Evolutionary conservation across 306 rosid species (phyloP).

Genomic region (Cicer chorassanicum): DNA sequence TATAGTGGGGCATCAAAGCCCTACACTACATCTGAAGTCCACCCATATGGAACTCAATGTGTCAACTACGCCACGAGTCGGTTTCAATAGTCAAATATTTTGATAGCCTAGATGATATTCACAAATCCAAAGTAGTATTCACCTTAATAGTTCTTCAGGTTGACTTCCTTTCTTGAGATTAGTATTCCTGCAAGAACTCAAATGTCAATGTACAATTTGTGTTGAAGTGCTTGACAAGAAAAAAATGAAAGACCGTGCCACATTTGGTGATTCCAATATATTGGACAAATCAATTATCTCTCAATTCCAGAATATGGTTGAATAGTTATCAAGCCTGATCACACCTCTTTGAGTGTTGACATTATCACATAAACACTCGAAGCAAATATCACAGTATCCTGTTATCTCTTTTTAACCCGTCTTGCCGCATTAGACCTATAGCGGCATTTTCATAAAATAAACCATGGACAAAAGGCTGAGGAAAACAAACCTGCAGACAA

Average conservation of each 20-base stretch:
- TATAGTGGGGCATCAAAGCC: slow-evolving; percentile 1
- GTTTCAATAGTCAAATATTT: slow-evolving; percentile 26
- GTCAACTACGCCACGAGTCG: not conserved
- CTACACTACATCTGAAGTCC: not conserved
- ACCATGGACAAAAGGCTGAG: slow-evolving; percentile 1
- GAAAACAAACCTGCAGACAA: slow-evolving; percentile 71
- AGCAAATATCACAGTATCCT: not conserved
- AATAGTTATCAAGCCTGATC: slow-evolving; percentile 6
- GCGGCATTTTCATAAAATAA: slow-evolving; percentile 28
- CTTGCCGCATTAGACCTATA: slow-evolving; percentile 16
- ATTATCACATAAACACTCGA: slow-evolving; percentile 3
- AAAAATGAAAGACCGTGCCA: not conserved
- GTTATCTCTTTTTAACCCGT: not conserved
- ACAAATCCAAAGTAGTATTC: slow-evolving; percentile 37
- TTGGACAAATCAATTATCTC: slow-evolving; percentile 4
- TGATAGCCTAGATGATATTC: slow-evolving; percentile 10
- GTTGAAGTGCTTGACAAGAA: slow-evolving; percentile 17
- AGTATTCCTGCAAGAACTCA: slow-evolving; percentile 62
- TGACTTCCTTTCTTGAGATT: slow-evolving; percentile 55
- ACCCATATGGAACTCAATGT: not conserved
- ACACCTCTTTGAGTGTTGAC: slow-evolving; percentile 24
- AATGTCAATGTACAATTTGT: slow-evolving; percentile 23
- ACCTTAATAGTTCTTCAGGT: slow-evolving; percentile 86
- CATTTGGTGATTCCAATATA: slow-evolving; percentile 15
- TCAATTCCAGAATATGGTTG: slow-evolving; percentile 1